These are phyloP conservation scores for Phytopythium kandeliae DNA, from an alignment of 352 stramenopile genomes.

Conservation along the genomic window DNA sequence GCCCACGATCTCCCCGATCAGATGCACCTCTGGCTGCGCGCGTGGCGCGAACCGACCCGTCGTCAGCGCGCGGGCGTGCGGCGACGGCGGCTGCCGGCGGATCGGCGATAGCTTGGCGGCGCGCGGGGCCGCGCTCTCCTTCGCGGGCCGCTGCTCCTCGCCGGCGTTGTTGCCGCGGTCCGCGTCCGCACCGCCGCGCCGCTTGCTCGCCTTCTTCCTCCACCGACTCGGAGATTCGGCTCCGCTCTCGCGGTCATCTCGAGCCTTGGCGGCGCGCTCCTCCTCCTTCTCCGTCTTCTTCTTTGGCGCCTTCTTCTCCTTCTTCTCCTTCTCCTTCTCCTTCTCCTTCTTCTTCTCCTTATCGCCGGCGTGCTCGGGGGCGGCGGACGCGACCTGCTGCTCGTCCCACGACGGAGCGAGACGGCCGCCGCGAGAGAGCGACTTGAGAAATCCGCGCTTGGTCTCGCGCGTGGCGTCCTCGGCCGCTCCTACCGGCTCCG, in stretches of 20 bases:
- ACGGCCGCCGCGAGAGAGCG: too few relatives aligned
- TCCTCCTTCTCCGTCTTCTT: constrained; percentile 8
- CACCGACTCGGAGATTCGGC: too few relatives aligned
- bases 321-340: constrained; percentile 13
- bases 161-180: background rate
- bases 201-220: too few relatives aligned
- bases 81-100: background rate
- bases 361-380: too few relatives aligned
- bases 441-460: too few relatives aligned
- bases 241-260: too few relatives aligned
- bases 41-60: background rate
- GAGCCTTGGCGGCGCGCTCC: constrained; percentile 6
- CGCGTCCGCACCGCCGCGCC: background rate
- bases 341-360: constrained; percentile 2
- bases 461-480: too few relatives aligned
- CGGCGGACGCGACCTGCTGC: background rate
- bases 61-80: background rate
- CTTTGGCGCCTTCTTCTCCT: background rate
- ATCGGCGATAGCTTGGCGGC: background rate
- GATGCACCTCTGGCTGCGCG: constrained; percentile 59
- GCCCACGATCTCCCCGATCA: constrained; percentile 60
- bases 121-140: background rate
- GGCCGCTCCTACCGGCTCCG: too few relatives aligned
- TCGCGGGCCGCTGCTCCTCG: background rate
- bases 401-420: background rate